phyloP scores from a whole-genome alignment of 768 basidiomycete genomes.

The Clitopilus passeckerianus region DNA sequence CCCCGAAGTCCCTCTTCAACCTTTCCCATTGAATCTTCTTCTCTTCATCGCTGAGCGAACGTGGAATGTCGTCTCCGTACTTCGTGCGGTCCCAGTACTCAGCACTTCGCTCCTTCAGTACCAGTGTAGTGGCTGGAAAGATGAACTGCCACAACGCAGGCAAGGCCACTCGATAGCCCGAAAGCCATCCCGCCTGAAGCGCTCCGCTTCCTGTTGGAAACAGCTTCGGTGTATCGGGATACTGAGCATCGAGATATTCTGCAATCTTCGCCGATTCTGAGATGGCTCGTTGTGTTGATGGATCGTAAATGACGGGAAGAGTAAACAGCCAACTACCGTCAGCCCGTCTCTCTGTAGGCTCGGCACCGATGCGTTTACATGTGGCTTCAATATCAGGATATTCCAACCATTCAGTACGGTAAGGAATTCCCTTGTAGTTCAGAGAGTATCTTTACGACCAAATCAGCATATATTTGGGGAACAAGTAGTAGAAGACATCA shows the following conservation, averaged over 20 bases:
- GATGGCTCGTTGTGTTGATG: conserved; percentile 22
- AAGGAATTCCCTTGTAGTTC: conserved; percentile 25
- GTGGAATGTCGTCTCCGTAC: conserved; percentile 15
- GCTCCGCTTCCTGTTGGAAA: conserved; percentile 21
- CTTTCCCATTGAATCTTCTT: conserved; percentile 12
- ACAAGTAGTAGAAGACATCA: no score
- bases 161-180: neutral
- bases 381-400: conserved; percentile 31
- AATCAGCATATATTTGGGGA: no score
- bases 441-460: conserved; percentile 18
- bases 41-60: neutral
- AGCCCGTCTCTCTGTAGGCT: conserved; percentile 17
- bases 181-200: conserved; percentile 10
- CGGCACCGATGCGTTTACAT: conserved; percentile 25
- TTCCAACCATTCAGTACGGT: conserved; percentile 34
- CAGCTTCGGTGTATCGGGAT: conserved; percentile 28
- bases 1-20: conserved; percentile 12
- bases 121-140: conserved; percentile 11
- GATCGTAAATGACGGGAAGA: conserved; percentile 34
- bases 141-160: conserved; percentile 7
- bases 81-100: conserved; percentile 27
- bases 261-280: conserved; percentile 35
- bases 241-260: conserved; percentile 34
- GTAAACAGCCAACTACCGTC: conserved; percentile 28
- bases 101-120: conserved; percentile 25